Evolutionary conservation across 805 yeast genomes (phyloP).

Genomic region (Yarrowia sp.): DNA sequence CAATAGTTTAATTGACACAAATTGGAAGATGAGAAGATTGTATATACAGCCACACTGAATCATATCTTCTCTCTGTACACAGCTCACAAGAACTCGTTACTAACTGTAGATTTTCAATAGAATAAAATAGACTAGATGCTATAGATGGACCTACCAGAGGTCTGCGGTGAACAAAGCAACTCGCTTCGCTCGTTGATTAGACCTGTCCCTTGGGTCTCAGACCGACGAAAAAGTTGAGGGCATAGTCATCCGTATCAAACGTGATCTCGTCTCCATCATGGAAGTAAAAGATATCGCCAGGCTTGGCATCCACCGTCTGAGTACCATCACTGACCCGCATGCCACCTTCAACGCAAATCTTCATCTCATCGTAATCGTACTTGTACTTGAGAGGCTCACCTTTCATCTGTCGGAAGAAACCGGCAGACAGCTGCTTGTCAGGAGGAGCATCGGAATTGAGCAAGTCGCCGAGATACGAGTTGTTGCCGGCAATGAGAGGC

Average conservation of each 20-base stretch:
- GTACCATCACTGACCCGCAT: constrained; percentile 68
- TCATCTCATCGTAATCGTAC: constrained; percentile 73
- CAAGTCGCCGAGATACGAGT: constrained; percentile 72
- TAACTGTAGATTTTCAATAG: too few relatives aligned
- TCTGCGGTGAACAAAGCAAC: neutral
- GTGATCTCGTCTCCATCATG: constrained; percentile 72
- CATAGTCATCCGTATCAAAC: constrained; percentile 65
- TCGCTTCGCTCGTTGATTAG: neutral
- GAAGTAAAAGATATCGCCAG: constrained; percentile 74
- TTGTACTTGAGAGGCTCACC: constrained; percentile 74
- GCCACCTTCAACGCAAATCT: constrained; percentile 72
- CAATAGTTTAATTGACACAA: too few relatives aligned
- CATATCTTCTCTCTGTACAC: too few relatives aligned
- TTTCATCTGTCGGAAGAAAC: constrained; percentile 71
- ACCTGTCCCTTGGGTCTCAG: constrained; percentile 45
- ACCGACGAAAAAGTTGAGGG: constrained; percentile 67
- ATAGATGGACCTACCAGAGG: too few relatives aligned
- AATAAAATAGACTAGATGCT: neutral
- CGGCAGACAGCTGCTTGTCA: constrained; percentile 67
- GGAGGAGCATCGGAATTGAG: constrained; percentile 66
- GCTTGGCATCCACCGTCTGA: constrained; percentile 58
- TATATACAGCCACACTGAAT: too few relatives aligned
- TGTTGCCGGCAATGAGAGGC: constrained; percentile 66
- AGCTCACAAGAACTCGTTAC: too few relatives aligned
- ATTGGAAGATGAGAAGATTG: too few relatives aligned